Conservation (phyloP, 257 asterid genomes). For the Paraleonurus japonicus region DNA sequence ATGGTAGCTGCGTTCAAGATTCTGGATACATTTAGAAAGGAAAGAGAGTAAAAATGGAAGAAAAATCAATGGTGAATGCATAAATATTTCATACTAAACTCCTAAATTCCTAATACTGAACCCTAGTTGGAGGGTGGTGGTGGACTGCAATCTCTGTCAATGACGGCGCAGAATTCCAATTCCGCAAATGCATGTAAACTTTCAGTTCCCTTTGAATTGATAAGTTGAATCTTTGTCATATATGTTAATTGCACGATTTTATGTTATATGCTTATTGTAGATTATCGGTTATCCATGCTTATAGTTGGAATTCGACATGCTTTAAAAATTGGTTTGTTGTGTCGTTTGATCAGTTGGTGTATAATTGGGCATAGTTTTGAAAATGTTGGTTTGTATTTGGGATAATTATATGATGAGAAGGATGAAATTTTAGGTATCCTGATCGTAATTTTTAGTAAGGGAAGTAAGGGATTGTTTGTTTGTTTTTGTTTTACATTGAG, state of each 20-base stretch:
- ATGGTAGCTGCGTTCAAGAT: background rate
- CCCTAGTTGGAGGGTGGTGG: conserved; percentile 22
- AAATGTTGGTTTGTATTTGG: background rate
- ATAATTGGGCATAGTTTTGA: background rate
- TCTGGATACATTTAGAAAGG: background rate
- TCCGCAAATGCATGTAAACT: conserved; percentile 29
- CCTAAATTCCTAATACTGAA: background rate
- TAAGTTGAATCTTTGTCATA: background rate
- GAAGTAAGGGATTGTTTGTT: background rate
- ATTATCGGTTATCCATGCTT: background rate
- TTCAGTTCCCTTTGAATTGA: background rate
- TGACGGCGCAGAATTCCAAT: conserved; percentile 25
- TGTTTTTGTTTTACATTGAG: background rate
- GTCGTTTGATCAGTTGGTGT: background rate
- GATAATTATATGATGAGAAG: background rate
- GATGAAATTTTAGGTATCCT: background rate
- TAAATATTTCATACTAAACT: background rate
- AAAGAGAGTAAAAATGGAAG: conserved; percentile 2
- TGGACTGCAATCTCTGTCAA: conserved; percentile 10
- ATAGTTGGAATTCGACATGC: background rate
- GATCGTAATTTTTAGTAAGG: background rate
- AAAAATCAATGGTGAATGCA: background rate
- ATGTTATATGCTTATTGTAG: background rate
- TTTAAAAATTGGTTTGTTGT: background rate
- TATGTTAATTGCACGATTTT: background rate